Percentiles rank a stretch among this genome's conserved stretches.
Conservation (phyloP, 2,329 filamentous ascomycete genomes). For the Leptographium wingfieldii region DNA sequence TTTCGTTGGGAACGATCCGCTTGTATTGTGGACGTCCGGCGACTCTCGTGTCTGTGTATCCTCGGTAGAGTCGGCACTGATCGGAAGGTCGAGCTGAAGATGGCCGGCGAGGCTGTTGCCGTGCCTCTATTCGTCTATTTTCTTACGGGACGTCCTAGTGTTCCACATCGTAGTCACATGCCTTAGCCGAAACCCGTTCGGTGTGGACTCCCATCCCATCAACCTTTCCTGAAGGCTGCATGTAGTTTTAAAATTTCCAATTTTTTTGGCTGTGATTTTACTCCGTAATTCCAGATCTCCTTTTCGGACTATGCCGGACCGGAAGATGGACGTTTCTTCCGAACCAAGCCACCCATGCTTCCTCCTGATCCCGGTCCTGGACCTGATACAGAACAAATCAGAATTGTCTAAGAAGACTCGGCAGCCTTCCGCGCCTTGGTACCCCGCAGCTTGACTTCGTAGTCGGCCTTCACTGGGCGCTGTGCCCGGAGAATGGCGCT, state of each 20-base stretch:
- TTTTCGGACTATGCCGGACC: not conserved
- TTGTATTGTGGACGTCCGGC: not conserved
- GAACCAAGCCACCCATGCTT: not conserved
- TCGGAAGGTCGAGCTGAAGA: not conserved
- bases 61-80: not conserved
- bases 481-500: slow-evolving; percentile 74
- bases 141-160: not conserved
- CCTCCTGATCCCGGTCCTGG: not conserved
- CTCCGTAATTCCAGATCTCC: not conserved
- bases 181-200: not conserved
- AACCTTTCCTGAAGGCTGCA: not conserved
- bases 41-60: not conserved
- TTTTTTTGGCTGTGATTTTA: slow-evolving; percentile 1
- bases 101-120: not conserved
- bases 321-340: not conserved
- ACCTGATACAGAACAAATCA: not conserved
- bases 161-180: not conserved
- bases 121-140: not conserved
- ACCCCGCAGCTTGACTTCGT: slow-evolving; percentile 65
- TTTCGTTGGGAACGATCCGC: not conserved
- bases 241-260: not conserved
- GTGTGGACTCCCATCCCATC: not conserved
- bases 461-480: slow-evolving; percentile 62
- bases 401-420: slow-evolving; percentile 27
- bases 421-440: slow-evolving; percentile 65